Base-by-base conservation (phyloP, 2,329 filamentous ascomycete species). In the Aspergillus pseudoglaucus region DNA sequence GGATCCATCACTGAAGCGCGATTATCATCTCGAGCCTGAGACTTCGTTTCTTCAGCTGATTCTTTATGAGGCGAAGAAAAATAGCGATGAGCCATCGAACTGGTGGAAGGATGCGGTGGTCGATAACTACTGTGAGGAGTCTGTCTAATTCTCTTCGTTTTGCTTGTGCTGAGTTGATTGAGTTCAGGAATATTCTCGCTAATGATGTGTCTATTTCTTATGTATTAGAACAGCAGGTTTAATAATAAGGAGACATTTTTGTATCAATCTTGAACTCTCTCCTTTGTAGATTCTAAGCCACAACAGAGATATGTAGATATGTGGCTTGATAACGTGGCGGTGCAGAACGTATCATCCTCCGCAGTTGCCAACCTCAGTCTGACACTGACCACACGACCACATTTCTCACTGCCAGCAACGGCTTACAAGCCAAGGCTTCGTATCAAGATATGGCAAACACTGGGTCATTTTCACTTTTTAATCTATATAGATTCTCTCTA, bases 291-390 rank as follows among this genome's bases (percentile, higher is more conserved):
- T n/a, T n/a, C n/a, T 10, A 12, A 12, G 25, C 25, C 25, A 35
- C 33, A n/a, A 2, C 33, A n/a, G n/a, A n/a, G n/a, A n/a, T n/a
- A n/a, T 17, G n/a, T 3, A 35, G 14, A 35, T 15, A 9, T 17
- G 15, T 35, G 33, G 33, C 33, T 35, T 35, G 32, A 2, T 35
- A 15, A 9, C 4, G 35, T 38, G 35, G 35, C 35, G n/a, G 35
- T 30, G 25, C 25, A 30, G 25, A 12, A 30, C 25, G 25, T 30
- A 30, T 12, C 10, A 37, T 14, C 18, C 37, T 12, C 10, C 10
- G 9, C 10, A 23, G 15, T 22, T 20, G 39, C 27, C 30, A 49
- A 43, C 43, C 44, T 43, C 43, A 48, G 46, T 44, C 35, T 45
- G 43, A 48, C 42, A 20, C 42, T 6, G n/a, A 33, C n/a, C 30